Evolutionary conservation across 164 flowering plant species (phyloP).

Genomic region (Akebia trifoliata): DNA sequence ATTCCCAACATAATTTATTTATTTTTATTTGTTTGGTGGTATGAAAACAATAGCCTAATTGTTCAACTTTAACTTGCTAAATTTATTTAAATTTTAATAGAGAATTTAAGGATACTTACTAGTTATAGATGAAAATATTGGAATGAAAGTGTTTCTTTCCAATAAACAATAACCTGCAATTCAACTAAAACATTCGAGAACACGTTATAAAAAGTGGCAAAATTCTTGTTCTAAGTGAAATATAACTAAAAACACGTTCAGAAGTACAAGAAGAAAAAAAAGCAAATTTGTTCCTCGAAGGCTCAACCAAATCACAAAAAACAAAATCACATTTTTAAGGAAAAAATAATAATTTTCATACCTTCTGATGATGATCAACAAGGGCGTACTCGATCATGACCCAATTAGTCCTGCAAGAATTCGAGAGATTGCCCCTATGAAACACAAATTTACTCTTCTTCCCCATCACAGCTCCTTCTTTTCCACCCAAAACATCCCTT

Average conservation of each 20-base stretch:
- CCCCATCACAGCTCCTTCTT: conserved; percentile 33
- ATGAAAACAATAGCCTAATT: background rate
- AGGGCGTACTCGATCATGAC: conserved; percentile 55
- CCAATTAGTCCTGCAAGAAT: conserved; percentile 38
- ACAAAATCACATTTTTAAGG: background rate
- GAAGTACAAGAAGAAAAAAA: too few species aligned
- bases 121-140: too few species aligned
- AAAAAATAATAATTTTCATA: conserved; percentile 1
- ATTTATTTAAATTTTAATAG: background rate
- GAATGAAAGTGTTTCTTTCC: too few species aligned
- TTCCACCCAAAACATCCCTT: conserved; percentile 30
- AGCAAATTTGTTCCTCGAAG: too few species aligned
- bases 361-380: conserved; percentile 27
- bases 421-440: conserved; percentile 22
- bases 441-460: conserved; percentile 39
- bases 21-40: background rate
- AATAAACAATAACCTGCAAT: too few species aligned
- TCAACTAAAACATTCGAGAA: too few species aligned
- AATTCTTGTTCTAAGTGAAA: too few species aligned
- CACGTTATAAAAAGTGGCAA: too few species aligned
- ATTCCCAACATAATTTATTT: too few species aligned
- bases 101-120: background rate
- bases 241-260: too few species aligned
- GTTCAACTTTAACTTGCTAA: background rate
- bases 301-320: background rate